Conservation (phyloP, 768 basidiomycete species). For the Ramaria sp. region DNA sequence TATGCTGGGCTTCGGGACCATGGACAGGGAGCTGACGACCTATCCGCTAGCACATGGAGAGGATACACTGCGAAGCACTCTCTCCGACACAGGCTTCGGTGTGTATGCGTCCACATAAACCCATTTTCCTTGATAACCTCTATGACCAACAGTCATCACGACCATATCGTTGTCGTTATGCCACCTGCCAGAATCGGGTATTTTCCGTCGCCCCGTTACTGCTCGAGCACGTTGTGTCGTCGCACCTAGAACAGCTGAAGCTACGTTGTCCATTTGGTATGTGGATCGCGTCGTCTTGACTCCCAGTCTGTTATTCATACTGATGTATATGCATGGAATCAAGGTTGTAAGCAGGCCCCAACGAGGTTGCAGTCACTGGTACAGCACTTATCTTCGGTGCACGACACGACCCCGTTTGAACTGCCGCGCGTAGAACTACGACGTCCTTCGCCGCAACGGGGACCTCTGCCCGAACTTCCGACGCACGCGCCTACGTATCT, state of each 20-base stretch:
- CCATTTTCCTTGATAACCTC: not conserved
- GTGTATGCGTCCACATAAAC: not conserved
- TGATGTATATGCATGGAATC: not conserved
- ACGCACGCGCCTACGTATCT: not conserved
- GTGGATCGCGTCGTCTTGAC: not conserved
- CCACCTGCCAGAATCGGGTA: not conserved
- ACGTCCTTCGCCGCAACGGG: not conserved
- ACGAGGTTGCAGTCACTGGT: not conserved
- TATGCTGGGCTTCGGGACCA: not conserved
- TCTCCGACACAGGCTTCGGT: not conserved
- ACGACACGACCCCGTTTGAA: not conserved
- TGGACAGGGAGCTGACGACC: not conserved
- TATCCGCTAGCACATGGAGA: not conserved
- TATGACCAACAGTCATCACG: not conserved
- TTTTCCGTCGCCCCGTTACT: not conserved
- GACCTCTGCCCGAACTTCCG: not conserved
- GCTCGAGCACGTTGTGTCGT: not conserved
- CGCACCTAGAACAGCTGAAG: not conserved
- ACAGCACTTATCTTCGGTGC: not conserved
- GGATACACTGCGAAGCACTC: not conserved
- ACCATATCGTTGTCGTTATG: constrained; percentile 1
- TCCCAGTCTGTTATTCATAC: not conserved
- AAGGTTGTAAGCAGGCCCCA: not conserved
- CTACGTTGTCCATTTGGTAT: constrained; percentile 5
- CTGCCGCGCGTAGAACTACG: not conserved